Percentiles rank a stretch among this genome's conserved stretches.
These are phyloP conservation scores for Malus sylvestris DNA, from an alignment of 306 rosid genomes.

Conservation along the genomic window DNA sequence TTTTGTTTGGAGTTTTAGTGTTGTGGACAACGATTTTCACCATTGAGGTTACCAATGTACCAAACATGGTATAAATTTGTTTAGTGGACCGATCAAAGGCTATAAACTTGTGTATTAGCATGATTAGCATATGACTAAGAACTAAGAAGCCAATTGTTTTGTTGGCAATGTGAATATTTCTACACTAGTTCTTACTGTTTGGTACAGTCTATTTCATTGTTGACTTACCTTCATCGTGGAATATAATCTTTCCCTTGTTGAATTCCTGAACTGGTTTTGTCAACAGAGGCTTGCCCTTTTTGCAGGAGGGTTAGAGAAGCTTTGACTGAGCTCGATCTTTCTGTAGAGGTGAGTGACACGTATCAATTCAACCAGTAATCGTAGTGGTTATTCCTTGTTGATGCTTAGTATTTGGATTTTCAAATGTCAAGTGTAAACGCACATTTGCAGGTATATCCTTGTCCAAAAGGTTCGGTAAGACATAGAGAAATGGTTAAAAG, in stretches of 20 bases:
- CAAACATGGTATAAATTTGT: neutral
- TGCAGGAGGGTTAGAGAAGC: constrained; percentile 97
- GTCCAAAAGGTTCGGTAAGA: constrained; percentile 86
- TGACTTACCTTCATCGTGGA: constrained; percentile 2
- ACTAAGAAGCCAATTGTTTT: neutral
- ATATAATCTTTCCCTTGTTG: constrained; percentile 4
- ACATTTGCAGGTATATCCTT: constrained; percentile 73
- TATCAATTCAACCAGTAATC: neutral
- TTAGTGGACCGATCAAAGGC: neutral
- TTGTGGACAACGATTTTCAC: constrained; percentile 9
- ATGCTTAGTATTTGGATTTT: neutral
- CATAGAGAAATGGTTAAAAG: constrained; percentile 71
- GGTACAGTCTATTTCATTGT: constrained; percentile 1
- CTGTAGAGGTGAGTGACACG: constrained; percentile 59
- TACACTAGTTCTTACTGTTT: neutral
- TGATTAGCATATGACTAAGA: neutral
- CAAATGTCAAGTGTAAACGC: constrained; percentile 13
- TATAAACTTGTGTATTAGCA: constrained; percentile 2
- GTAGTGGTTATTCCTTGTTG: neutral
- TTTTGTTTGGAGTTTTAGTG: neutral
- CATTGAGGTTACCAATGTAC: neutral
- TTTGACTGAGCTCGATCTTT: constrained; percentile 85
- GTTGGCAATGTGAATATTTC: neutral
- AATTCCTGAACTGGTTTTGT: constrained; percentile 31
- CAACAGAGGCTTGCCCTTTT: constrained; percentile 95